Evolutionary conservation across 805 yeast genomes (phyloP).

Genomic region (Nakazawaea holstii): DNA sequence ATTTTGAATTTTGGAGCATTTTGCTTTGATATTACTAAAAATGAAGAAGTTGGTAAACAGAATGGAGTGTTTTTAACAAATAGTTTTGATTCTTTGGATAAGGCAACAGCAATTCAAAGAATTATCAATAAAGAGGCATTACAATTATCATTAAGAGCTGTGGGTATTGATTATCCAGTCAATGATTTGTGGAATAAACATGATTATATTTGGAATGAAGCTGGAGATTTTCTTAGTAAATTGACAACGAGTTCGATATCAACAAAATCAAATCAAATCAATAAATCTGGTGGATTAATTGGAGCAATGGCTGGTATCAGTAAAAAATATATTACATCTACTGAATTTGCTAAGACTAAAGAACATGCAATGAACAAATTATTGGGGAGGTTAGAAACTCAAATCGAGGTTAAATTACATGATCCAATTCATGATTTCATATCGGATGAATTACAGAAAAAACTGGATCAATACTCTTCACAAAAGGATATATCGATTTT

Average conservation of each 20-base stretch:
- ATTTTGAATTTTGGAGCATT: conserved; percentile 42
- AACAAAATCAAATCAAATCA: conserved; percentile 26
- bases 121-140: conserved; percentile 44
- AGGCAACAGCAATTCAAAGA: conserved; percentile 43
- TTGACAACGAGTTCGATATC: conserved; percentile 35
- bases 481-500: conserved; percentile 35
- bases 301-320: conserved; percentile 36
- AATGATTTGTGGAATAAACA: conserved; percentile 29
- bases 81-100: conserved; percentile 43
- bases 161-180: conserved; percentile 12
- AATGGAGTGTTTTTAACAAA: conserved; percentile 45
- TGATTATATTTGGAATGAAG: conserved; percentile 44
- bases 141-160: conserved; percentile 38
- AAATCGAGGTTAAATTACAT: conserved; percentile 34
- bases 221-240: conserved; percentile 34
- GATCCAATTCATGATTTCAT: conserved; percentile 55
- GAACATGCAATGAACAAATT: conserved; percentile 42
- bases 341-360: conserved; percentile 15
- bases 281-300: conserved; percentile 38
- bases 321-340: conserved; percentile 23
- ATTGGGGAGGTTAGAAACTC: conserved; percentile 43
- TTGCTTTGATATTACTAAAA: conserved; percentile 31
- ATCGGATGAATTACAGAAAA: conserved; percentile 32
- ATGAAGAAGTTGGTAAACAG: conserved; percentile 38
- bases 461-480: conserved; percentile 34